Percentiles rank a stretch among this genome's conserved stretches.
phyloP scores from a whole-genome alignment of 2,329 filamentous ascomycete genomes.

The Arthrobotrys iridis region DNA sequence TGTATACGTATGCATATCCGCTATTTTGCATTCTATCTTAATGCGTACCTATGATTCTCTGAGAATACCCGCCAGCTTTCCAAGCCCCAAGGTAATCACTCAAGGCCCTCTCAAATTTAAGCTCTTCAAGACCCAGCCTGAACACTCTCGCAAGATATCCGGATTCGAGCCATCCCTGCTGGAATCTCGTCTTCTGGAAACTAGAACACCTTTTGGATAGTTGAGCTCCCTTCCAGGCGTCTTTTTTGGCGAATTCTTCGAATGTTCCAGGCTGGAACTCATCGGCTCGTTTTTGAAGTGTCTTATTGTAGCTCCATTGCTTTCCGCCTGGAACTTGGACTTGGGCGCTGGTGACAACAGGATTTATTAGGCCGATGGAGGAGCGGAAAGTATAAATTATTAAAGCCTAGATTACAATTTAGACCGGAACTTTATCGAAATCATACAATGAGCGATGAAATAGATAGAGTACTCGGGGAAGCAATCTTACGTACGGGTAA shows the following conservation, averaged over 20 bases:
- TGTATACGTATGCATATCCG: too few relatives aligned
- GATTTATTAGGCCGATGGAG: background rate
- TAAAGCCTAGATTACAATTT: background rate
- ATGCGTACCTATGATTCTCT: constrained; percentile 27
- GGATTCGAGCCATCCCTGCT: constrained; percentile 20
- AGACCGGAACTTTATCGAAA: background rate
- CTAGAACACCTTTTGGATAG: constrained; percentile 13
- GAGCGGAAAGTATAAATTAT: background rate
- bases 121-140: background rate
- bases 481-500: too few relatives aligned
- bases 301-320: background rate
- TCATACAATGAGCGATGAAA: too few relatives aligned
- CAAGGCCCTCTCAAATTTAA: constrained; percentile 19
- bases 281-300: background rate
- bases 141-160: constrained; percentile 28
- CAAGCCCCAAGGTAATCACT: constrained; percentile 35
- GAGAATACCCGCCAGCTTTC: constrained; percentile 1
- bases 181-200: background rate
- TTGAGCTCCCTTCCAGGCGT: background rate
- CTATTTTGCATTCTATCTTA: background rate
- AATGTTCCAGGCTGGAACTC: background rate
- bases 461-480: too few relatives aligned
- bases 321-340: background rate
- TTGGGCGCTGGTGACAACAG: background rate
- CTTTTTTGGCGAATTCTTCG: constrained; percentile 1